Evolutionary conservation across 1,139 yeast species (phyloP).

Genomic region (Komagataea norvegica): DNA sequence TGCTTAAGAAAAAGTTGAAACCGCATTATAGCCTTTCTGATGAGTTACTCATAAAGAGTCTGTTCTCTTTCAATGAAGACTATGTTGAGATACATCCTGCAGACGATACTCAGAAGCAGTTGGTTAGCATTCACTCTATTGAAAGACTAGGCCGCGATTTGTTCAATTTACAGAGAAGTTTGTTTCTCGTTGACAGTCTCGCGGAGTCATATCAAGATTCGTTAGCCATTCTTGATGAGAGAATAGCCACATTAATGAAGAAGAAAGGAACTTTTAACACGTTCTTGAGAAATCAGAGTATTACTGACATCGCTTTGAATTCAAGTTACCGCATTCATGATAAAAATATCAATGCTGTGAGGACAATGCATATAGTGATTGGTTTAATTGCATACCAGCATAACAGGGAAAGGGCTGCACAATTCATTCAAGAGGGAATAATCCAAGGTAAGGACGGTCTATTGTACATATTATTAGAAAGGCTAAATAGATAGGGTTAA

Average conservation of each 20-base stretch:
- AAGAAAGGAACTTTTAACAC: conserved; percentile 2
- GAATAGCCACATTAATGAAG: conserved; percentile 1
- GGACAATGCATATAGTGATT: conserved; percentile 15
- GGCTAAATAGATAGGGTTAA: conserved; percentile 2
- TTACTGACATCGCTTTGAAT: conserved; percentile 3
- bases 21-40: conserved; percentile 4
- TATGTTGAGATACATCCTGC: conserved; percentile 4
- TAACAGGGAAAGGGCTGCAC: conserved; percentile 15
- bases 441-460: conserved; percentile 14
- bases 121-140: conserved; percentile 4
- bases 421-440: conserved; percentile 18
- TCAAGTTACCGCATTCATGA: conserved; percentile 1
- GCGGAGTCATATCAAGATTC: not conserved
- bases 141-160: conserved; percentile 8
- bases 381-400: conserved; percentile 23
- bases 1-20: conserved; percentile 2
- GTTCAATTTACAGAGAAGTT: conserved; percentile 10
- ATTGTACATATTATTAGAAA: conserved; percentile 10
- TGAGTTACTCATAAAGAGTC: conserved; percentile 7
- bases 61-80: conserved; percentile 6
- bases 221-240: conserved; percentile 1
- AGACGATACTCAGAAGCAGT: not conserved
- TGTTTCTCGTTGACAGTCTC: conserved; percentile 9
- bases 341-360: not conserved
- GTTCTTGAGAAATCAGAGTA: conserved; percentile 6